Evolutionary conservation across 148 eudicot species (phyloP).

Genomic region (Fagopyrum esculentum): DNA sequence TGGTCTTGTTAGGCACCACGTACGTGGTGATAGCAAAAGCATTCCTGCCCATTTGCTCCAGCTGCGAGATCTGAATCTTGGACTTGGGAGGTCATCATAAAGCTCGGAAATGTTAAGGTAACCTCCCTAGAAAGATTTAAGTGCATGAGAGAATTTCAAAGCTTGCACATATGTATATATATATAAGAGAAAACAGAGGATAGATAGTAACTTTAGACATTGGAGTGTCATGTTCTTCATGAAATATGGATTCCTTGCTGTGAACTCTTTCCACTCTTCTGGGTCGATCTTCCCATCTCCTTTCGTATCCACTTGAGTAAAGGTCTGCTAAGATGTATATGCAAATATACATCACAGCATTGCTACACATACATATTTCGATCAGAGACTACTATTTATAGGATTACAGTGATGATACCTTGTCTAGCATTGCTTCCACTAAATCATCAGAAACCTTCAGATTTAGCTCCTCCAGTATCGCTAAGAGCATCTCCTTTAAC

Average conservation of each 20-base stretch:
- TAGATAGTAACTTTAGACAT: conserved; percentile 26
- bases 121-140: conserved; percentile 44
- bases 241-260: conserved; percentile 20
- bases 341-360: no score
- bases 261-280: conserved; percentile 37
- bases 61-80: conserved; percentile 23
- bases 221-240: conserved; percentile 46
- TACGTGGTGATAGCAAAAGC: not conserved
- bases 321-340: conserved; percentile 16
- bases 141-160: not conserved
- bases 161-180: not conserved
- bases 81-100: conserved; percentile 25
- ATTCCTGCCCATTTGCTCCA: not conserved
- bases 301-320: conserved; percentile 32
- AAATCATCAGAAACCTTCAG: conserved; percentile 15
- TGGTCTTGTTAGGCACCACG: not conserved
- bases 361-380: no score
- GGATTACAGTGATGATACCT: conserved; percentile 7
- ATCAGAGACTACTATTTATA: no score
- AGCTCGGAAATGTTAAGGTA: conserved; percentile 63
- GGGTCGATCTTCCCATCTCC: conserved; percentile 38
- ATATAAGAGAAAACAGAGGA: not conserved
- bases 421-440: conserved; percentile 22
- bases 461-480: conserved; percentile 11
- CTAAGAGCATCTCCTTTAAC: conserved; percentile 25